phyloP scores from a whole-genome alignment of 805 yeast genomes.

The Pichia rugopelliculosa region DNA sequence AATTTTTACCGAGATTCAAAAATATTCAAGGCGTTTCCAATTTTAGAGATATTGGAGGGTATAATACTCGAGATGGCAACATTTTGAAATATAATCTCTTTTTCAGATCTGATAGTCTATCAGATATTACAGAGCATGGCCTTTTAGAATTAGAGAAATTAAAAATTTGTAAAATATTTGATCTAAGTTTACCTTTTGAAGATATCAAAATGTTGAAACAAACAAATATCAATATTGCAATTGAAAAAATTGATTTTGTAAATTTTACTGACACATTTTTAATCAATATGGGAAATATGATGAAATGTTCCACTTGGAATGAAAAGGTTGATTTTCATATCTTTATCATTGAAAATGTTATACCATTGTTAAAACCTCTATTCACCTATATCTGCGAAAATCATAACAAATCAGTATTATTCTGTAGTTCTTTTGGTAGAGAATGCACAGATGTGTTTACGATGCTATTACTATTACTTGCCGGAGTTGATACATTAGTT shows the following conservation, averaged over 20 bases:
- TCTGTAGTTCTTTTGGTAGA: constrained; percentile 83
- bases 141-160: constrained; percentile 32
- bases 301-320: constrained; percentile 42
- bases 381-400: constrained; percentile 50
- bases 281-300: not conserved
- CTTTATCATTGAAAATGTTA: constrained; percentile 47
- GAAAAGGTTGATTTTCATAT: constrained; percentile 60
- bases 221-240: not conserved
- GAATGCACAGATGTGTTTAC: constrained; percentile 76
- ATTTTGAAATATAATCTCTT: constrained; percentile 47
- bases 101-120: constrained; percentile 59
- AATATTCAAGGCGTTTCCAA: constrained; percentile 60
- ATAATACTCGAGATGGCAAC: constrained; percentile 34
- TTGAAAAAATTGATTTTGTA: not conserved
- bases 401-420: constrained; percentile 44
- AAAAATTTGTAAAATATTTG: constrained; percentile 52
- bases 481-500: constrained; percentile 59
- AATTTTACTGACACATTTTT: not conserved
- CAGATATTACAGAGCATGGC: constrained; percentile 47
- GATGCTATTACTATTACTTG: constrained; percentile 55
- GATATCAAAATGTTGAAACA: constrained; percentile 16
- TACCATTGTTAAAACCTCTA: constrained; percentile 39
- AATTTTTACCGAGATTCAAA: constrained; percentile 47
- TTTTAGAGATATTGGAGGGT: constrained; percentile 80
- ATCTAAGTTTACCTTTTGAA: constrained; percentile 60